Evolutionary conservation across 164 flowering plant species (phyloP).

Genomic region (Hamamelis virginiana): DNA sequence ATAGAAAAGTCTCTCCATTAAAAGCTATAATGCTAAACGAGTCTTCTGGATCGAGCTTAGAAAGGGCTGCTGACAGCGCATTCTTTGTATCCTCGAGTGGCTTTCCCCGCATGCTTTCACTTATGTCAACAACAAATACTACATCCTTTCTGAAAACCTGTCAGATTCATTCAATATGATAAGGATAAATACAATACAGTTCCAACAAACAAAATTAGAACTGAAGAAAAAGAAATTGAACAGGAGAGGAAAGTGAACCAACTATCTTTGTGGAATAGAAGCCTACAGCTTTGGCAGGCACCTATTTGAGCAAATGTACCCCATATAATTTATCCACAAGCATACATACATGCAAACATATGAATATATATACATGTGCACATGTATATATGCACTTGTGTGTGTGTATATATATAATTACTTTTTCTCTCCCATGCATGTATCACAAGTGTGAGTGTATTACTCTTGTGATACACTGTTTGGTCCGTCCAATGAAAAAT

Average conservation of each 20-base stretch:
- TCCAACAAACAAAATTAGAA: constrained; percentile 1
- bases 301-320: background rate
- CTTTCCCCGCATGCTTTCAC: constrained; percentile 85
- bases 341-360: background rate
- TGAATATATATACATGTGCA: too few species aligned
- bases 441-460: too few species aligned
- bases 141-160: constrained; percentile 81
- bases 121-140: constrained; percentile 78
- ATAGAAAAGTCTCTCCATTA: constrained; percentile 53
- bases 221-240: background rate
- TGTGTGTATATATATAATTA: too few species aligned
- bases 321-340: background rate
- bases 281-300: constrained; percentile 6
- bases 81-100: constrained; percentile 64
- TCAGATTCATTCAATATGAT: constrained; percentile 15
- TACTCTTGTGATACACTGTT: background rate
- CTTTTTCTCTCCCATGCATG: too few species aligned
- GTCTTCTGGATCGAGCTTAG: constrained; percentile 61
- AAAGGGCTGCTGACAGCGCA: constrained; percentile 54
- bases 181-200: background rate
- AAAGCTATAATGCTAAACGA: constrained; percentile 79
- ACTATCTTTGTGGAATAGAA: background rate
- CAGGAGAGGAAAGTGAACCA: background rate
- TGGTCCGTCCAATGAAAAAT: background rate
- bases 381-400: too few species aligned